phyloP scores from a whole-genome alignment of 345 rosid species.

The Populus pruinosa region DNA sequence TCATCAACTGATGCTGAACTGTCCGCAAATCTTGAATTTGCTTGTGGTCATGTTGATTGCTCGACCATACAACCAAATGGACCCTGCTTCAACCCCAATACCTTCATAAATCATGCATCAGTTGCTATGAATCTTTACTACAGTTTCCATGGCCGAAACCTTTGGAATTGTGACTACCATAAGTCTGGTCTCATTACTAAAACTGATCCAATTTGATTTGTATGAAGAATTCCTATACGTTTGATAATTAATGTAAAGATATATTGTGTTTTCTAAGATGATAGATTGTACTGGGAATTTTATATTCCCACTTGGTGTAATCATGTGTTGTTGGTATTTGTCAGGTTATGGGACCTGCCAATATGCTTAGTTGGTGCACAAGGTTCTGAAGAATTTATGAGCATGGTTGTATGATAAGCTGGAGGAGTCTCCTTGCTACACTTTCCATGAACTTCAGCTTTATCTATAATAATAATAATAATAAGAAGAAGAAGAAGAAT shows the following conservation, averaged over 20 bases:
- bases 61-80: slow-evolving; percentile 3
- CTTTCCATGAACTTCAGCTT: neutral
- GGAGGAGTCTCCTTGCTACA: neutral
- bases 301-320: neutral
- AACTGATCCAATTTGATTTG: slow-evolving; percentile 5
- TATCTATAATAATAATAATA: too few species aligned
- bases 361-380: neutral
- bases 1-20: slow-evolving; percentile 8
- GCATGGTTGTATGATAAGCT: neutral
- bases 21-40: neutral
- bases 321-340: neutral
- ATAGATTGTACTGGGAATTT: neutral
- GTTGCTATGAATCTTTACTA: slow-evolving; percentile 20
- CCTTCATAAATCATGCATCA: slow-evolving; percentile 13
- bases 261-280: too few species aligned
- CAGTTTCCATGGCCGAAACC: slow-evolving; percentile 1
- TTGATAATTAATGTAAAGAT: too few species aligned
- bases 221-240: neutral
- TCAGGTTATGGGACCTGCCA: slow-evolving; percentile 1
- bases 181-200: slow-evolving; percentile 1
- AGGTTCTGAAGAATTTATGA: neutral
- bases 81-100: slow-evolving; percentile 1
- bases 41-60: slow-evolving; percentile 4
- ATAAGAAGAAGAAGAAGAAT: too few species aligned
- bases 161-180: slow-evolving; percentile 11